Evolutionary conservation across 1,284 basidiomycete species (phyloP).

Genomic region (Somion occarium): DNA sequence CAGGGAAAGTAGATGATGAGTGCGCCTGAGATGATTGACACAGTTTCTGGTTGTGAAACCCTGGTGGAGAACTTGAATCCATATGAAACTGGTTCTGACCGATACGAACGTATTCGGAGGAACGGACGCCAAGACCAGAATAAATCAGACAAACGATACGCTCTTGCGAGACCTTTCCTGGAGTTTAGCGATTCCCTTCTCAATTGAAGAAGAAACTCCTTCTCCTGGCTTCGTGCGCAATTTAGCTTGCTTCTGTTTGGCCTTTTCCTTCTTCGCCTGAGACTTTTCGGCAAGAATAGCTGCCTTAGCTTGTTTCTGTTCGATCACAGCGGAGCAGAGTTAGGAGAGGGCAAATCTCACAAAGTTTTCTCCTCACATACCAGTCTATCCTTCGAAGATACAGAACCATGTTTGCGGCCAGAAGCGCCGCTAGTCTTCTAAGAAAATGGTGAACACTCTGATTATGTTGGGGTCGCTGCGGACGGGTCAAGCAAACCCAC

Average conservation of each 20-base stretch:
- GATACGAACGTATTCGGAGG: no score
- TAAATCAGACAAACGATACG: not conserved
- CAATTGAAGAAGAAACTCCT: not conserved
- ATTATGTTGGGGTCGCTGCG: no score
- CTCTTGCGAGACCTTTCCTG: not conserved
- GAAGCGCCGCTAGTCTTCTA: slow-evolving; percentile 9
- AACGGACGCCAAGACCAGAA: no score
- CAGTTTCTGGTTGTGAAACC: no score
- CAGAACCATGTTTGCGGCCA: slow-evolving; percentile 6
- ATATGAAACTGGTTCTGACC: no score
- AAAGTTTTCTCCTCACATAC: slow-evolving; percentile 14
- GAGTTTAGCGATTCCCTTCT: not conserved
- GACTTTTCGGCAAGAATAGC: slow-evolving; percentile 22
- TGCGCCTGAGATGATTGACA: no score
- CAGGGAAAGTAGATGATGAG: no score
- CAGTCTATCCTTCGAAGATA: slow-evolving; percentile 18
- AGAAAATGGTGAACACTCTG: no score
- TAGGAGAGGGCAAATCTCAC: not conserved
- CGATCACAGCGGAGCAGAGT: not conserved
- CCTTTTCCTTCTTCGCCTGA: slow-evolving; percentile 25
- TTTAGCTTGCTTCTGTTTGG: slow-evolving; percentile 17
- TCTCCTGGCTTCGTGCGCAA: not conserved
- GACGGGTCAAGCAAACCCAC: no score
- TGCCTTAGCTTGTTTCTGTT: slow-evolving; percentile 25
- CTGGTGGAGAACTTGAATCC: no score